Percentiles rank a stretch among this genome's conserved stretches.
Evolutionary conservation across 2,329 filamentous ascomycete species (phyloP).

Genomic region (Fusarium pseudonygamai): DNA sequence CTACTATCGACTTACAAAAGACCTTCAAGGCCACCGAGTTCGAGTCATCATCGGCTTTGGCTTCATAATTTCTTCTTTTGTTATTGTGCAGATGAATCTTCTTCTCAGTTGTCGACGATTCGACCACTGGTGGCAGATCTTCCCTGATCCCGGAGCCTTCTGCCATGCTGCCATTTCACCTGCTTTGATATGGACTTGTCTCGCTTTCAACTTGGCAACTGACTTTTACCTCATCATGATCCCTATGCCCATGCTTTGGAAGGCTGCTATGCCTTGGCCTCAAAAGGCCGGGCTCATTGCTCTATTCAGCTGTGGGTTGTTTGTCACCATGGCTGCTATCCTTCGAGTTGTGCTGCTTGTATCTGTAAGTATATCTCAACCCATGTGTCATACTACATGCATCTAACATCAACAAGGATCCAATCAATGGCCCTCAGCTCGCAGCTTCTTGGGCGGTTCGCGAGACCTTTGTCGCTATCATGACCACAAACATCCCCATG

Average conservation of each 20-base stretch:
- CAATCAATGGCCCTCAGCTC: slow-evolving; percentile 52
- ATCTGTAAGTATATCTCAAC: slow-evolving; percentile 29
- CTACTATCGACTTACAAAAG: slow-evolving; percentile 62
- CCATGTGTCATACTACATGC: too few relatives aligned
- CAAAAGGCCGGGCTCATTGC: slow-evolving; percentile 53
- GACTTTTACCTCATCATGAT: slow-evolving; percentile 69
- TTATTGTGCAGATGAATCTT: slow-evolving; percentile 59
- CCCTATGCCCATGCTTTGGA: slow-evolving; percentile 62
- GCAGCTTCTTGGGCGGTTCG: slow-evolving; percentile 55
- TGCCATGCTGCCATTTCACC: slow-evolving; percentile 62
- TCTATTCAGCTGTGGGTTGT: slow-evolving; percentile 53
- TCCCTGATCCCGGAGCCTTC: slow-evolving; percentile 62
- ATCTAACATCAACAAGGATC: slow-evolving; percentile 46
- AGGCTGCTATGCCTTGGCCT: slow-evolving; percentile 46
- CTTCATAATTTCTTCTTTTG: slow-evolving; percentile 59
- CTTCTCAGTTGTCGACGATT: slow-evolving; percentile 64
- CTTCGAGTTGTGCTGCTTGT: slow-evolving; percentile 47
- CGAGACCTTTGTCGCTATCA: slow-evolving; percentile 56
- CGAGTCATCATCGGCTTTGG: slow-evolving; percentile 62
- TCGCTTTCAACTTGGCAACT: slow-evolving; percentile 62
- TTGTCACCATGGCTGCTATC: slow-evolving; percentile 53
- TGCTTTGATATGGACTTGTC: slow-evolving; percentile 61
- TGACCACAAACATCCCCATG: slow-evolving; percentile 56
- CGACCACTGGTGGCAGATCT: slow-evolving; percentile 66
- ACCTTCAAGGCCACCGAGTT: slow-evolving; percentile 52